These are phyloP conservation scores for Astrocystis sublimbata DNA, from an alignment of 495 filamentous ascomycete species.

Conservation along the genomic window DNA sequence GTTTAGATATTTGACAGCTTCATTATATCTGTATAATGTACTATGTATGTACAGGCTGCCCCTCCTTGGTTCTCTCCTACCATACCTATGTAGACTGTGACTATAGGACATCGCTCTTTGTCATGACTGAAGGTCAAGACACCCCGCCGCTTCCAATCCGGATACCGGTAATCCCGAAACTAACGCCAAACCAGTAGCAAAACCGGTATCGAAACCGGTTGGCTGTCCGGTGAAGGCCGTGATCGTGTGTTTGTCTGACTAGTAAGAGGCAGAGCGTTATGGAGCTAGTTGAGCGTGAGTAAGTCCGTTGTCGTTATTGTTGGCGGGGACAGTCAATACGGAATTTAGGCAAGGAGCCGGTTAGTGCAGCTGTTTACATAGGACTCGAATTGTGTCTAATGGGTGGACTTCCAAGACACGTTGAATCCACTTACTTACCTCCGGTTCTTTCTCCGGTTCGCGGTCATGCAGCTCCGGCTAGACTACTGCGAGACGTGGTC, in stretches of 20 bases:
- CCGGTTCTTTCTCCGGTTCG: slow-evolving; percentile 16
- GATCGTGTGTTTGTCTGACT: background rate
- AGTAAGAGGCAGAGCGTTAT: background rate
- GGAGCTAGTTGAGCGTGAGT: background rate
- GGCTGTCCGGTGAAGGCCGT: slow-evolving; percentile 1
- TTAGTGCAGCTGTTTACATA: background rate
- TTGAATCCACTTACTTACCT: slow-evolving; percentile 12
- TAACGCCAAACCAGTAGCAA: too few species aligned
- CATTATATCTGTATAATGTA: background rate
- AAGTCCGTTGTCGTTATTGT: too few species aligned
- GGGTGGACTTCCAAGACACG: slow-evolving; percentile 7
- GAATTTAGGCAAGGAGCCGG: too few species aligned
- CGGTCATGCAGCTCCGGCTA: slow-evolving; percentile 13
- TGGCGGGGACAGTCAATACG: slow-evolving; percentile 9
- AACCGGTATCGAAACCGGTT: background rate
- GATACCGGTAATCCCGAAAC: background rate
- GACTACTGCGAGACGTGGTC: slow-evolving; percentile 19
- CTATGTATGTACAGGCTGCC: background rate
- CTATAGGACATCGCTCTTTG: background rate
- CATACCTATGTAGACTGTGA: background rate
- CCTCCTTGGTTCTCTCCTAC: background rate
- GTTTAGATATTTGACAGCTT: background rate
- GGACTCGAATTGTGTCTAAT: slow-evolving; percentile 11
- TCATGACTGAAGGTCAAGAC: background rate
- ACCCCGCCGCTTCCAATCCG: background rate